Base-by-base conservation (phyloP, 371 early-diverging fungal species). In the Mortierella sp. region DNA sequence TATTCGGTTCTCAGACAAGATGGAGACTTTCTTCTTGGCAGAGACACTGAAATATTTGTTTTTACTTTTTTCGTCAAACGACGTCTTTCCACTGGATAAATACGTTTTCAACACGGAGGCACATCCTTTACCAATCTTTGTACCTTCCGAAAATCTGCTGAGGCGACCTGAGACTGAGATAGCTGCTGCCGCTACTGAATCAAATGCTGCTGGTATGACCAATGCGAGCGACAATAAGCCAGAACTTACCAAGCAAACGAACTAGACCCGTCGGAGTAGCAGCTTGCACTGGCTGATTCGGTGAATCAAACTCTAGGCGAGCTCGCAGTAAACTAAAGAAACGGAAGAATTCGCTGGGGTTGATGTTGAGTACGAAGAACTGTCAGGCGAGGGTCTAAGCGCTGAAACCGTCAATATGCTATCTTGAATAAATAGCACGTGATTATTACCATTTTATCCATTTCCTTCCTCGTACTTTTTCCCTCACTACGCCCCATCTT, bases 21-120 rank as follows among this genome's bases (percentile, higher is more conserved):
- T 94, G 96, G 95, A 94, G 76, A 91, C 92, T 3, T 93, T 93
- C 79, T 92, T 88, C 74, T 71, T 88, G 86, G 96, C 95, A 0
- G 99, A 99, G 79, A 97, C 98, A 1, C 89, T 99, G 66, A 99
- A 99, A 83, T 99, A 98, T 74, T 85, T 98, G 40, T 97, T 96
- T 75, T 82, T 97, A 64, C 83, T 98, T 47, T 98, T 97, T 85
- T 87, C 89, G 17, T 86, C 90, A 2, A 87, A 86, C 49, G 89
- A 89, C 54, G 60, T 92, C 17, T 64, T 96, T 15, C 91, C 95
- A 34, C 82, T 97, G 60, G 93, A 94, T 68, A 82, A 93, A 67
- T 96, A 91, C 72, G 94, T 96, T 23, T 88, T 95, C 59, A 96
- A 93, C 68, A 96, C 96, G 26, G 96, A 96, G 82, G 96, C 95